Conservation (phyloP, 768 basidiomycete species). For the Candolleomyces aberdarensis region DNA sequence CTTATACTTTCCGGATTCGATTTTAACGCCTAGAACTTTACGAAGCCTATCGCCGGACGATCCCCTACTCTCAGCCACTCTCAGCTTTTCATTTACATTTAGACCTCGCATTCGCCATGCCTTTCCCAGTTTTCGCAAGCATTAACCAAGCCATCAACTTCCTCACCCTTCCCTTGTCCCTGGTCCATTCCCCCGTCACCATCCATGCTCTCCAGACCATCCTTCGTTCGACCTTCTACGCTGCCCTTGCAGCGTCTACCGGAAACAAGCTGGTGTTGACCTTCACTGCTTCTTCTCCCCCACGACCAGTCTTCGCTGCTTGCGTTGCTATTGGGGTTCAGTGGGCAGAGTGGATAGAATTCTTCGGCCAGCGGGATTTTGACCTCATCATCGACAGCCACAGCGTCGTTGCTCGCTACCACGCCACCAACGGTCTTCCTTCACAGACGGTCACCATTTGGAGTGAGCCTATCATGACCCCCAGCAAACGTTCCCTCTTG, state of each 20-base stretch:
- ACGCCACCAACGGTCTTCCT: slow-evolving; percentile 14
- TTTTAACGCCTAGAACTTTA: not conserved
- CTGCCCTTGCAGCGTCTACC: slow-evolving; percentile 13
- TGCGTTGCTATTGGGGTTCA: slow-evolving; percentile 29
- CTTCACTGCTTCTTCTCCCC: slow-evolving; percentile 26
- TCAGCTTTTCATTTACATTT: not conserved
- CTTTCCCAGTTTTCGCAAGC: slow-evolving; percentile 17
- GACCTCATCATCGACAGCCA: slow-evolving; percentile 30
- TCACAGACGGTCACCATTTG: slow-evolving; percentile 26
- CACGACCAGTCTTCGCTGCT: slow-evolving; percentile 32
- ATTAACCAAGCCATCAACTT: slow-evolving; percentile 32
- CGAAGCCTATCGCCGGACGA: slow-evolving; percentile 6
- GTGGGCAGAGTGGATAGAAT: slow-evolving; percentile 36
- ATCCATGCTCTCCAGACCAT: slow-evolving; percentile 25
- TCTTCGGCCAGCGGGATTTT: slow-evolving; percentile 31
- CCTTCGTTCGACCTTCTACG: slow-evolving; percentile 24
- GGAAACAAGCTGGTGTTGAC: slow-evolving; percentile 22
- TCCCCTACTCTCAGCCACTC: no score
- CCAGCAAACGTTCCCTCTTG: slow-evolving; percentile 15
- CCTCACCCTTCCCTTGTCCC: slow-evolving; percentile 33
- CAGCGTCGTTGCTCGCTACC: slow-evolving; percentile 25
- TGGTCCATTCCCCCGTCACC: slow-evolving; percentile 19
- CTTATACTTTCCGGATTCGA: not conserved
- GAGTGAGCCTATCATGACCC: slow-evolving; percentile 19
- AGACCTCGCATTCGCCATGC: not conserved